Evolutionary conservation across 352 stramenopile species (phyloP).

Genomic region (Phytophthora foliorum): DNA sequence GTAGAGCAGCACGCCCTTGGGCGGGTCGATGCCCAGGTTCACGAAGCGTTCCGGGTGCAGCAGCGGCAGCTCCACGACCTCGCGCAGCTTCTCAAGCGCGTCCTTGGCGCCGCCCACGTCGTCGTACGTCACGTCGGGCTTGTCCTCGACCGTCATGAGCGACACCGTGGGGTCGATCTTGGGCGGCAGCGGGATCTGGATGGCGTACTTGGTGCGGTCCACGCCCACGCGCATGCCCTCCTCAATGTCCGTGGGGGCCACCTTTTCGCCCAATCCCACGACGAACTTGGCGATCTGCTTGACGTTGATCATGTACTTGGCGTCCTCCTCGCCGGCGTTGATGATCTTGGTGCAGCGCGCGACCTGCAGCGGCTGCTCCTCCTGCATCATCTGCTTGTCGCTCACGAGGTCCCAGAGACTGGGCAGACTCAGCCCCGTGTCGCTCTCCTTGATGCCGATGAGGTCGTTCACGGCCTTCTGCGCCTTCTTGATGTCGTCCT

Average conservation of each 20-base stretch:
- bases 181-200: conserved; percentile 98
- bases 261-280: conserved; percentile 98
- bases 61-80: conserved; percentile 99
- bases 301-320: conserved; percentile 99
- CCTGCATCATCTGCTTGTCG: conserved; percentile 99
- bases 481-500: conserved; percentile 99
- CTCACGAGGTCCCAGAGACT: conserved; percentile 99
- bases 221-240: conserved; percentile 99
- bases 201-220: conserved; percentile 97
- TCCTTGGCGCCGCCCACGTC: conserved; percentile 99
- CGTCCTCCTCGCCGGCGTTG: conserved; percentile 94
- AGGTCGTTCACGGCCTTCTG: conserved; percentile 94
- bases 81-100: conserved; percentile 98
- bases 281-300: conserved; percentile 99
- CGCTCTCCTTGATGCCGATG: conserved; percentile 98
- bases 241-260: conserved; percentile 99
- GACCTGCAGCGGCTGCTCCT: conserved; percentile 98
- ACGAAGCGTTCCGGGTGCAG: conserved; percentile 99
- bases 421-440: conserved; percentile 98
- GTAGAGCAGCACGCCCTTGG: conserved; percentile 99
- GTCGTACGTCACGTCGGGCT: conserved; percentile 99
- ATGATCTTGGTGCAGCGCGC: conserved; percentile 98
- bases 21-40: conserved; percentile 98
- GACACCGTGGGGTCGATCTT: conserved; percentile 99
- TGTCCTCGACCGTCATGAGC: conserved; percentile 98